phyloP scores from a whole-genome alignment of 2,329 filamentous ascomycete genomes.

The Pseudogymnoascus sp. region DNA sequence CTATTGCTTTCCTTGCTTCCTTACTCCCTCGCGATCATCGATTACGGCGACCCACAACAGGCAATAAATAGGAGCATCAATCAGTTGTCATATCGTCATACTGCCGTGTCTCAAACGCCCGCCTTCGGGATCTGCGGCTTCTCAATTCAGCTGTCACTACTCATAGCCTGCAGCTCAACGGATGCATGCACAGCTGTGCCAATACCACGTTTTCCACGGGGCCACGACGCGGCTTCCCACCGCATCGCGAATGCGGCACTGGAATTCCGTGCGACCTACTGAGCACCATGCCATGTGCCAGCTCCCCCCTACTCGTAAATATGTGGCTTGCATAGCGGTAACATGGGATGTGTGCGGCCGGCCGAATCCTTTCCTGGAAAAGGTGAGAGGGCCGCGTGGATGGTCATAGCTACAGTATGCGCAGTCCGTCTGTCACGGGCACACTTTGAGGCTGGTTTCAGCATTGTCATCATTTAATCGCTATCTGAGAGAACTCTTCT shows the following conservation, averaged over 20 bases:
- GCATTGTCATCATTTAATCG: background rate
- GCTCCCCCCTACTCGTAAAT: background rate
- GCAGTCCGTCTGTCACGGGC: background rate
- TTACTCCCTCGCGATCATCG: background rate
- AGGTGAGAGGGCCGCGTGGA: background rate
- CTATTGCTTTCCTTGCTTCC: background rate
- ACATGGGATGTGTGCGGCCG: background rate
- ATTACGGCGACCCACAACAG: background rate
- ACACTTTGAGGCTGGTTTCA: no score
- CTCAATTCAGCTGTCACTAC: background rate
- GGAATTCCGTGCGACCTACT: background rate
- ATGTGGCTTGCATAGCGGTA: background rate
- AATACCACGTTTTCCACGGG: conserved; percentile 1
- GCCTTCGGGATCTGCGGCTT: background rate
- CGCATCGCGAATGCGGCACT: background rate
- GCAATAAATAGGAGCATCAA: background rate
- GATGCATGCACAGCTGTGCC: background rate
- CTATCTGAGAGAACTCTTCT: background rate
- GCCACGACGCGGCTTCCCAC: background rate
- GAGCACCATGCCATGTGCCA: background rate
- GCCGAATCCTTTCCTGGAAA: background rate
- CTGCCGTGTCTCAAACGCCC: background rate
- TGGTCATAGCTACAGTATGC: background rate
- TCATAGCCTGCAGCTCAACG: background rate
- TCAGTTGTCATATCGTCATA: background rate